A percentile compares a stretch with the other conserved stretches of the same genome.
Conservation (phyloP, 2,329 filamentous ascomycete genomes). For the Phaeosphaeriaceae sp. region DNA sequence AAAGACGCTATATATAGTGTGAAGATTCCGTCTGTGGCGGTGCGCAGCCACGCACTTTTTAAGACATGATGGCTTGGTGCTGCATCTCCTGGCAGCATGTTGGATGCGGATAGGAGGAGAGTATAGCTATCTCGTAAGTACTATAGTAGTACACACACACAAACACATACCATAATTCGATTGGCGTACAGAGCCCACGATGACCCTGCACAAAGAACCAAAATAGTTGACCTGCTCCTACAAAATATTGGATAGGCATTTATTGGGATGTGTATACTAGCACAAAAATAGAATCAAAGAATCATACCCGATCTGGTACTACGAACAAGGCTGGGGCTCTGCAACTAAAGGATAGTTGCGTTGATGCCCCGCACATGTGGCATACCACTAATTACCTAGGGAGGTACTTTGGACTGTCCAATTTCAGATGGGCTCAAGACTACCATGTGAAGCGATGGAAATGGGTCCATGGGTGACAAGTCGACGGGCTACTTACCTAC, state of each 20-base stretch:
- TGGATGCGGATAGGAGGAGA: not conserved
- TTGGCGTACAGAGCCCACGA: conserved; percentile 33
- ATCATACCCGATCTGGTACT: too few species aligned
- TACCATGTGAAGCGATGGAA: too few species aligned
- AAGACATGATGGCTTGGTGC: conserved; percentile 7
- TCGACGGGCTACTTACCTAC: too few species aligned
- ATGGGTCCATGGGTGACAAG: too few species aligned
- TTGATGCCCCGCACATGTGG: too few species aligned
- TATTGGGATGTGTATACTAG: not conserved
- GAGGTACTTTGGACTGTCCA: too few species aligned
- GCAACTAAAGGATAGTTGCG: conserved; percentile 13
- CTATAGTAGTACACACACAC: too few species aligned
- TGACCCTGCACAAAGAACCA: not conserved
- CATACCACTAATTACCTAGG: too few species aligned
- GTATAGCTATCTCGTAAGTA: conserved; percentile 1
- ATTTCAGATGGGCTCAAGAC: too few species aligned
- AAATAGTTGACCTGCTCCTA: not conserved
- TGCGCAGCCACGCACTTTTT: conserved; percentile 2
- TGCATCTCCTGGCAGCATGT: conserved; percentile 1
- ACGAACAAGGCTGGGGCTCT: conserved; percentile 19
- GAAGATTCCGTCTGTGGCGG: conserved; percentile 12
- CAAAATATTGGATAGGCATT: too few species aligned
- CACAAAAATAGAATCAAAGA: not conserved
- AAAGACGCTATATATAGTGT: conserved; percentile 3
- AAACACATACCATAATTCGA: conserved; percentile 18